Percentiles rank a stretch among this genome's conserved stretches.
These are phyloP conservation scores for Leccinum sublutescens DNA, from an alignment of 768 basidiomycete genomes.

Conservation along the genomic window DNA sequence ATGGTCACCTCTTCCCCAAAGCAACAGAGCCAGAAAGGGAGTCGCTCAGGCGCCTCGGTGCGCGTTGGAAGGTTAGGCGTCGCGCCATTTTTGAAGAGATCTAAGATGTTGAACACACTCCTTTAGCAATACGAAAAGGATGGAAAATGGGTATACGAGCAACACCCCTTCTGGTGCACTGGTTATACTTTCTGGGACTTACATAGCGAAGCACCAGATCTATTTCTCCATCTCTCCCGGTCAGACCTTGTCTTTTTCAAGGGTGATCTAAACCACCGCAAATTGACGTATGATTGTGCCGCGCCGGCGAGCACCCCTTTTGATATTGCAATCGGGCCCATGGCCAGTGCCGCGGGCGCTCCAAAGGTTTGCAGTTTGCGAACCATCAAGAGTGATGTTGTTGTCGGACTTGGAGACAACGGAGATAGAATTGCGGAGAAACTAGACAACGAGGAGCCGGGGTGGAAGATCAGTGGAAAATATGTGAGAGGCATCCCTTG, in stretches of 20 bases:
- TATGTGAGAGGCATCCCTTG: constrained; percentile 57
- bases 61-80: constrained; percentile 78
- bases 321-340: constrained; percentile 86
- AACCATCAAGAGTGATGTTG: constrained; percentile 95
- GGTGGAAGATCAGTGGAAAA: constrained; percentile 98
- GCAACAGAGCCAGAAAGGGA: constrained; percentile 78
- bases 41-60: constrained; percentile 74
- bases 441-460: constrained; percentile 82
- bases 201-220: constrained; percentile 79
- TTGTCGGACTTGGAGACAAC: constrained; percentile 75
- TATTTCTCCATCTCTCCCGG: constrained; percentile 88
- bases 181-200: constrained; percentile 94
- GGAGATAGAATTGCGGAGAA: constrained; percentile 71
- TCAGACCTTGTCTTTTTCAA: constrained; percentile 94
- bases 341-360: constrained; percentile 85
- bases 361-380: constrained; percentile 84
- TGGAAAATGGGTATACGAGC: constrained; percentile 92
- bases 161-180: constrained; percentile 95
- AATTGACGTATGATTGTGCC: constrained; percentile 84
- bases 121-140: constrained; percentile 84
- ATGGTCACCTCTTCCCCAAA: constrained; percentile 89
- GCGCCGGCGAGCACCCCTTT: constrained; percentile 87
- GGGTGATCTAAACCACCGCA: constrained; percentile 92
- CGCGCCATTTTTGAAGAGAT: not conserved
- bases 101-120: constrained; percentile 3